Evolutionary conservation across 305 asterid species (phyloP).

Genomic region (Plantago coronopus): DNA sequence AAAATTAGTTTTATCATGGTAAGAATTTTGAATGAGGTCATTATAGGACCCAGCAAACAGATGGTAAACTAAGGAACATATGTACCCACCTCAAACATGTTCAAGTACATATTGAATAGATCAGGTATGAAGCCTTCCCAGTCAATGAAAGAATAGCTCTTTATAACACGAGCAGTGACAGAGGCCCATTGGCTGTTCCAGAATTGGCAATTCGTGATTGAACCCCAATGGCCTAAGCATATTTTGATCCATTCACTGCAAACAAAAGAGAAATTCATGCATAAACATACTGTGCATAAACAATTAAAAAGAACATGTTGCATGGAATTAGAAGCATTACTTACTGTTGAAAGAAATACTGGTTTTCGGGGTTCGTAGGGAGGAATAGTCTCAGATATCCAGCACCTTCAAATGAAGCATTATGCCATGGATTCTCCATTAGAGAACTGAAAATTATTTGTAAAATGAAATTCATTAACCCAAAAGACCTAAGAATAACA

Average conservation of each 20-base stretch:
- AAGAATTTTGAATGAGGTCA: slow-evolving; percentile 13
- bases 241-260: slow-evolving; percentile 68
- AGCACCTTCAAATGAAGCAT: slow-evolving; percentile 91
- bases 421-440: slow-evolving; percentile 96
- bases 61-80: slow-evolving; percentile 19
- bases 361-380: slow-evolving; percentile 77
- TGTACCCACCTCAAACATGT: slow-evolving; percentile 89
- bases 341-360: slow-evolving; percentile 79
- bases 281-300: slow-evolving; percentile 19
- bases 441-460: slow-evolving; percentile 60
- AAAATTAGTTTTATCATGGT: neutral
- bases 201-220: slow-evolving; percentile 86
- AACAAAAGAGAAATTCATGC: slow-evolving; percentile 27
- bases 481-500: slow-evolving; percentile 19
- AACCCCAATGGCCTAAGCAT: slow-evolving; percentile 74
- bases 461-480: neutral
- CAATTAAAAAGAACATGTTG: slow-evolving; percentile 16
- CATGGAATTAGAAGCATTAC: slow-evolving; percentile 27
- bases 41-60: slow-evolving; percentile 18
- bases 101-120: slow-evolving; percentile 78
- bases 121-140: slow-evolving; percentile 73
- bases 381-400: slow-evolving; percentile 87
- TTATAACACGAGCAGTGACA: slow-evolving; percentile 86
- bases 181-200: slow-evolving; percentile 99
- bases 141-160: slow-evolving; percentile 59